These are phyloP conservation scores for Lachnum nothofagi DNA, from an alignment of 2,329 filamentous ascomycete species.

Conservation along the genomic window DNA sequence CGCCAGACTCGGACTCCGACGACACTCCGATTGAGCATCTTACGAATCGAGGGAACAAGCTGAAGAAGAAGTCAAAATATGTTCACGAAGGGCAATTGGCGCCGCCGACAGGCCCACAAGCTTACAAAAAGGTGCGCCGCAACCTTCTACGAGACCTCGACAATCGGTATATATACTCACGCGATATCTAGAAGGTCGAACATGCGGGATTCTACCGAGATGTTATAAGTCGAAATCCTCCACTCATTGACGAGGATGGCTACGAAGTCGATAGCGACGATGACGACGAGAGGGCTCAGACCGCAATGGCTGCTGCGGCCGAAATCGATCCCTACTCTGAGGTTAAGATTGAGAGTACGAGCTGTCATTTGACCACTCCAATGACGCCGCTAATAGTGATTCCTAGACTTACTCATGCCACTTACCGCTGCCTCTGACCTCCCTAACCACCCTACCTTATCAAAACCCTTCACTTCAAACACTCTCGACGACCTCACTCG, in stretches of 20 bases:
- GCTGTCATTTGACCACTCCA: not conserved
- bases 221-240: conserved; percentile 70
- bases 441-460: conserved; percentile 67
- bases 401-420: conserved; percentile 65
- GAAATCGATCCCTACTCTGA: conserved; percentile 71
- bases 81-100: conserved; percentile 66
- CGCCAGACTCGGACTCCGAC: conserved; percentile 71
- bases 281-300: conserved; percentile 57
- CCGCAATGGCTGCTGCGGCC: conserved; percentile 57
- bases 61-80: conserved; percentile 70
- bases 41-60: conserved; percentile 72
- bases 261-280: conserved; percentile 71
- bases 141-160: not conserved
- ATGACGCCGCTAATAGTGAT: conserved; percentile 28
- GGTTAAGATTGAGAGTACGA: conserved; percentile 65
- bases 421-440: conserved; percentile 71
- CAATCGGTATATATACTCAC: conserved; percentile 13
- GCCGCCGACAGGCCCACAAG: conserved; percentile 58
- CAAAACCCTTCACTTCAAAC: conserved; percentile 67
- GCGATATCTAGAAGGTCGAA: conserved; percentile 55
- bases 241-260: conserved; percentile 70
- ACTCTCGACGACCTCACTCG: conserved; percentile 66
- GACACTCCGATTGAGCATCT: conserved; percentile 62
- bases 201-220: conserved; percentile 68
- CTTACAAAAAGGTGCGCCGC: conserved; percentile 62